These are phyloP conservation scores for Plasmodium gaboni DNA, from an alignment of 169 alveolate species.

Conservation along the genomic window DNA sequence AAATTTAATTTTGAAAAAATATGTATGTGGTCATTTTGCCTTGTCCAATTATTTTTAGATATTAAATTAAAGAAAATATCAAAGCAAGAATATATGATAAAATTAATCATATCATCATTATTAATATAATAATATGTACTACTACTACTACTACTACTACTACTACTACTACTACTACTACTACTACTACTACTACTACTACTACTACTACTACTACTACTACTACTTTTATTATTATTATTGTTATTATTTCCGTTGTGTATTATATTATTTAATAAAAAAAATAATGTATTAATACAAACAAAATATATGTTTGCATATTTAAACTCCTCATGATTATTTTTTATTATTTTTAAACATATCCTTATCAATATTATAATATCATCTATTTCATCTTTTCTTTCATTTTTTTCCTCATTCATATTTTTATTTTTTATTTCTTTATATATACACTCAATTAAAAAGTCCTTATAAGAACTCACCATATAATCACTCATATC, in stretches of 20 bases:
- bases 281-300: constrained; percentile 50
- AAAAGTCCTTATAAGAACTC: constrained; percentile 45
- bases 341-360: constrained; percentile 53
- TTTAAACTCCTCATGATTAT: constrained; percentile 34
- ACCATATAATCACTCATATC: constrained; percentile 62
- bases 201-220: too few relatives aligned
- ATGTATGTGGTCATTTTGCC: constrained; percentile 10
- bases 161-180: too few relatives aligned
- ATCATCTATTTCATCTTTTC: neutral
- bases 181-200: too few relatives aligned
- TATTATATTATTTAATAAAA: constrained; percentile 24
- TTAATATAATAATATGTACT: too few relatives aligned
- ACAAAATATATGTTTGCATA: constrained; percentile 53
- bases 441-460: constrained; percentile 42
- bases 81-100: constrained; percentile 23
- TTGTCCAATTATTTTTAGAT: constrained; percentile 9
- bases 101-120: constrained; percentile 1
- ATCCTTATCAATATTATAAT: constrained; percentile 10
- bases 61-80: constrained; percentile 30
- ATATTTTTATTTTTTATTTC: constrained; percentile 14
- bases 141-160: too few relatives aligned
- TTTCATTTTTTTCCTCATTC: constrained; percentile 20
- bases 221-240: neutral
- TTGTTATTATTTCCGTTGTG: too few relatives aligned
- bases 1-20: constrained; percentile 66